Base-by-base conservation (phyloP, 164 flowering plant genomes). In the Saururus chinensis region DNA sequence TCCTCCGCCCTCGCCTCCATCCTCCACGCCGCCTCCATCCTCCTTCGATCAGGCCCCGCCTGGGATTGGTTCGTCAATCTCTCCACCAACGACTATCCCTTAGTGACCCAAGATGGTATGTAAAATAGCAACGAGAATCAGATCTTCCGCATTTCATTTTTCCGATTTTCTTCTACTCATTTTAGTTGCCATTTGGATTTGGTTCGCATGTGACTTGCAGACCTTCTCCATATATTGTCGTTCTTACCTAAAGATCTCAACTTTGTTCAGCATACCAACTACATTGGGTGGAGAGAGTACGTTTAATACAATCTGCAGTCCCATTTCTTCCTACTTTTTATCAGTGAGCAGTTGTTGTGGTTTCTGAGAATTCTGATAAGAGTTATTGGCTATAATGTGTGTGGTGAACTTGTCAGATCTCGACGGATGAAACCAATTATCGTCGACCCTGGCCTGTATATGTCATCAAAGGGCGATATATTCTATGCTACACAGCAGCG, bases 51-150 rank as follows among this genome's bases (percentile, higher is more conserved):
- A 42, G 68, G 78, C 0, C 16, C 52, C 5, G 65, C 35, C 53
- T 93, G 99, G 99, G 96, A 93, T 72, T 93, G 99, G 99, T 90
- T 93, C 58, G 66, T 93, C 42, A 80, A 76, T 64, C 82, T 93
- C 35, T 70, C 71, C 56, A 92, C 85, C 37, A 65, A 42, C 4
- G 92, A 90, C 75, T 93, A 93, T 69, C 99, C 99, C 5, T 92
- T 93, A 59, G 81, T 90, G 25, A 77, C 95, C 11, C 99, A 93
- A 73, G 99, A 93, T 71, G 99, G 99, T 90, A 77, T 14, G 37
- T 30, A 30, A 2, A 30, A 30, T 30, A 2, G 4, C 2, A 30
- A 30, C 6, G 37, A 30, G 37, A 30, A 30, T 30, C 6, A 30
- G 37, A 10, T 42, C 11, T 16, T 65, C 30, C 7, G 13, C 48